phyloP scores from a whole-genome alignment of 139 green algal species.

The Desmodesmus armatus region DNA sequence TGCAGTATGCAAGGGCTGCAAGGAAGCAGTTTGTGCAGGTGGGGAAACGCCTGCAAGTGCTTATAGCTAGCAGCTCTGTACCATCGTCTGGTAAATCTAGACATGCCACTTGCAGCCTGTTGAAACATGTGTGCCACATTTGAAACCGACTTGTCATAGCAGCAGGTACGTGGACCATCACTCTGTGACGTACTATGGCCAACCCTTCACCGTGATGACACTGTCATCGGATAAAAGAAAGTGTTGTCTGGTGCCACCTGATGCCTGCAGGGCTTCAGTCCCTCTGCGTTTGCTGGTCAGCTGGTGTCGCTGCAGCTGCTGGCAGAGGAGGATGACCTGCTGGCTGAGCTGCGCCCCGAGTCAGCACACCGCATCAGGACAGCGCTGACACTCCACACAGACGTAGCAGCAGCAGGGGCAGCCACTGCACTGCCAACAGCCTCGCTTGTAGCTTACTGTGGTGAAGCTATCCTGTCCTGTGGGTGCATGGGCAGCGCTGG shows the following conservation, averaged over 20 bases:
- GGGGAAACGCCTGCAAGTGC: background rate
- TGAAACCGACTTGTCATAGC: background rate
- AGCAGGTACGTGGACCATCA: background rate
- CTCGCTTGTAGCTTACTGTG: background rate
- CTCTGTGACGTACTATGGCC: too few relatives aligned
- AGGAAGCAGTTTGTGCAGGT: background rate
- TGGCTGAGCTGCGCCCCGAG: conserved; percentile 6
- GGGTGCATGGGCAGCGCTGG: too few relatives aligned
- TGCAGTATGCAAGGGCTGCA: conserved; percentile 9
- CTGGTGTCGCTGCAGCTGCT: conserved; percentile 14
- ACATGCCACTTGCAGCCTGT: too few relatives aligned
- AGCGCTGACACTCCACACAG: background rate
- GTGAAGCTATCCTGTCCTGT: too few relatives aligned
- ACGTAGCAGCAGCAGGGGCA: background rate
- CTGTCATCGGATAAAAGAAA: too few relatives aligned
- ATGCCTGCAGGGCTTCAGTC: background rate
- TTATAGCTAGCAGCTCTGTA: too few relatives aligned
- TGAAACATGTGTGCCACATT: too few relatives aligned
- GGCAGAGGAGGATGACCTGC: background rate
- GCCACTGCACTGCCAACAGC: too few relatives aligned
- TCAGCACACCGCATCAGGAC: background rate
- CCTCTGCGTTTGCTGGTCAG: background rate
- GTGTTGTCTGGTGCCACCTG: background rate
- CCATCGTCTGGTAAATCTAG: too few relatives aligned
- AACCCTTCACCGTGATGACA: too few relatives aligned